Evolutionary conservation across 306 rosid genomes (phyloP), one percentile per base, ranked within the genome.

Genomic region (Vigna nakashimae): DNA sequence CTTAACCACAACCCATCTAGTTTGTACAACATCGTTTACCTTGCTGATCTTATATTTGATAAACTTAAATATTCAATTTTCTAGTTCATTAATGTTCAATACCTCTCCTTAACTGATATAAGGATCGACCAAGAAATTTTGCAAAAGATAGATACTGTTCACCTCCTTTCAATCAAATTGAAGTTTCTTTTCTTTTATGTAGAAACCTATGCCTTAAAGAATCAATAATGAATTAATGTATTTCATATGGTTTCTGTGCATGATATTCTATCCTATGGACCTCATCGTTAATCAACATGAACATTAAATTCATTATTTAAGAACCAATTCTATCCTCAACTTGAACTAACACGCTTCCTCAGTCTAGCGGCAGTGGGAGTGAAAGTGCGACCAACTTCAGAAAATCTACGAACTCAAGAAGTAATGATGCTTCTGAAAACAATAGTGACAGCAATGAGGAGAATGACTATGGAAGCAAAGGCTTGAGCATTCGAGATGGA

Each of bases 311-410:
- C 36, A 55, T 71, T 83, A 32, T 65, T 69, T 68, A 64, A 56
- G 71, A 73, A 51, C 65, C 68, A 69, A 73, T 83, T 20, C 79
- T 30, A 50, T 78, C n/a, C 66, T 81, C 56, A 76, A 82, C 69
- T 73, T 81, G 65, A 51, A 63, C 51, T 81, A 34, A 79, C 55
- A 40, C 26, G 30, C 52, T 86, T 69, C 70, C 79, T 71, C 91
- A 90, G 95, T 88, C 92, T 76, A 84, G 91, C 68, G 89, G 85
- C 65, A 87, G 93, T 78, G 95, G 82, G 71, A 90, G 89, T 73
- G 92, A 87, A 82, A 91, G 91, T 84, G 90, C 89, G 16, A 80
- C 85, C 67, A 53, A 78, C 48, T 70, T 80, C 69, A 85, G 87
- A 79, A 89, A 85, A 76, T 79, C 75, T 56, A 80, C 71, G 3